Evolutionary conservation across 2,329 filamentous ascomycete species (phyloP), one percentile per base, ranked within the genome.

Genomic region (Nemania diffusa): DNA sequence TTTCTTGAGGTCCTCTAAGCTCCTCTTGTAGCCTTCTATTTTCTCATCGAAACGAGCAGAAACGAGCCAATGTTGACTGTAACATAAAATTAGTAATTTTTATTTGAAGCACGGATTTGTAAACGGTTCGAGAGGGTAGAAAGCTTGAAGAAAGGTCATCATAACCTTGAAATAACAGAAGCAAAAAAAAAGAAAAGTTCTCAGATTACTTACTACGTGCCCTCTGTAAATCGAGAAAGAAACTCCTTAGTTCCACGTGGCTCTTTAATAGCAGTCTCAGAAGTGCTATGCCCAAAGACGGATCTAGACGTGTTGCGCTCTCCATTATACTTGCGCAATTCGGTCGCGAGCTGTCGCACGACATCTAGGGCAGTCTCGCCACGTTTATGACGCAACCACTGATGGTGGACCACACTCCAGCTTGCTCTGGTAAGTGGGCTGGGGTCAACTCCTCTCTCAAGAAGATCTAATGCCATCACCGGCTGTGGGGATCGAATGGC

Each of bases 381-480:
- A 24, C 75, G 76, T 4, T 76, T 73, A 61, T 81, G 79, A 1
- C 78, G 74, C 34, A 67, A 58, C 65, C 75, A 80, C 11, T 76
- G 67, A 11, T 79, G 71, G 2, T 73, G 58, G 29, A 85, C 73
- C 0, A 84, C 65, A 1, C 75, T 62, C 44, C 81, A 73, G 1
- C 82, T 80, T 0, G 52, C 20, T 7, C 74, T 75, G 0, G 86
- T 85, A 44, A 93, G 72, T 0, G 84, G 83, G 69, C 92, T 92
- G 0, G 88, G 84, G 77, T 94, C 86, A 3, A 86, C 91, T 1
- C 91, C 92, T 17, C 81, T 81, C 17, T 86, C 80, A 1, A 97
- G 76, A 2, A 97, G 83, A 46, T 85, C 80, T 3, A 87, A 73
- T 0, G 87, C 88, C 5, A 89, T 75, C 0, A 82, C 79, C 0